Percentiles rank a stretch among this genome's conserved stretches.
Evolutionary conservation across 352 stramenopile genomes (phyloP).

Genomic region (Aphanomyces stellatus): DNA sequence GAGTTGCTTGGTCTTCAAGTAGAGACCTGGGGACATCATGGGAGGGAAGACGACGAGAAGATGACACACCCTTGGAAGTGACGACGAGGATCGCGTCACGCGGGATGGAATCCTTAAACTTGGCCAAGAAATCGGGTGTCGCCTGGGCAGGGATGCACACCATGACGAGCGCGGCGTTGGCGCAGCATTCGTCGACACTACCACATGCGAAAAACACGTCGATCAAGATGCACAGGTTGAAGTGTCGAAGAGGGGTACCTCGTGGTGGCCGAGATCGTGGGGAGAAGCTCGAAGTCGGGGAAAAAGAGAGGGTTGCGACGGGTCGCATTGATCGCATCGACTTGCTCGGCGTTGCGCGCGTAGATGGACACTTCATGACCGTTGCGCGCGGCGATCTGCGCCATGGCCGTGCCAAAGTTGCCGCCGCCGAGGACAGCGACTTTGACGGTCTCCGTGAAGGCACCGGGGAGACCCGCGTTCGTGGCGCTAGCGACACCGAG

Average conservation of each 20-base stretch:
- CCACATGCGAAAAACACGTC: neutral
- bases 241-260: conserved; percentile 25
- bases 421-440: conserved; percentile 88
- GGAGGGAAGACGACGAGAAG: too few species aligned
- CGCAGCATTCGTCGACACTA: conserved; percentile 66
- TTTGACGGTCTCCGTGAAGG: conserved; percentile 70
- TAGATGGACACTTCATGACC: conserved; percentile 90
- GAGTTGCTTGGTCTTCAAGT: conserved; percentile 92
- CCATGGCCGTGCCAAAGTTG: conserved; percentile 95
- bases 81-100: conserved; percentile 85
- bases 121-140: conserved; percentile 82
- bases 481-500: conserved; percentile 18
- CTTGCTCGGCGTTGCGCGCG: conserved; percentile 75
- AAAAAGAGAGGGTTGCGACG: conserved; percentile 90
- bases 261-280: conserved; percentile 80
- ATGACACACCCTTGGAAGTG: conserved; percentile 82
- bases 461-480: conserved; percentile 58
- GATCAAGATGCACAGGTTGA: neutral
- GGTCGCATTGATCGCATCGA: conserved; percentile 88
- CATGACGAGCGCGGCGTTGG: conserved; percentile 88
- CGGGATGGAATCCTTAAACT: conserved; percentile 84
- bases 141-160: conserved; percentile 95
- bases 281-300: conserved; percentile 75
- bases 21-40: conserved; percentile 68
- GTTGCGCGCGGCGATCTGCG: conserved; percentile 83